A percentile compares a stretch with the other conserved stretches of the same genome.
phyloP scores from a whole-genome alignment of 768 basidiomycete genomes.

The Pholiota microspora region DNA sequence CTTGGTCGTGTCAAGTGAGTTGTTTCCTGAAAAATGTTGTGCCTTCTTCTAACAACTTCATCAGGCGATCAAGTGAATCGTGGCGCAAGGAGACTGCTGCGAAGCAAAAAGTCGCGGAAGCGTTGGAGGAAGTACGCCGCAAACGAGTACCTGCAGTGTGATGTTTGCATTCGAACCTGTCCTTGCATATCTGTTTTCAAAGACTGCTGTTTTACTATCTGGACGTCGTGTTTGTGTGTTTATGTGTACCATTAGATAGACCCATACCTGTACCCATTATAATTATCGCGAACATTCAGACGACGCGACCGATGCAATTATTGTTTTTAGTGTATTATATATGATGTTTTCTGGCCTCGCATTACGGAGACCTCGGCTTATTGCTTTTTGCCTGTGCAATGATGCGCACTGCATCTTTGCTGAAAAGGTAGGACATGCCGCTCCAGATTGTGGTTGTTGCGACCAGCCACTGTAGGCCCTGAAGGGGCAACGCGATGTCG shows the following conservation, averaged over 20 bases:
- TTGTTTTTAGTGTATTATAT: neutral
- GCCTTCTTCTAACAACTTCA: neutral
- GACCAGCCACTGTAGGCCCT: conserved; percentile 81
- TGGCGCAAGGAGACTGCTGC: conserved; percentile 66
- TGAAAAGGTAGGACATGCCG: conserved; percentile 79
- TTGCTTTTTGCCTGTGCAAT: conserved; percentile 25
- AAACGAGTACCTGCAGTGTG: conserved; percentile 33
- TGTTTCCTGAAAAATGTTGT: neutral
- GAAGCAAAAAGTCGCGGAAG: conserved; percentile 61
- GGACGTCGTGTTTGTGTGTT: conserved; percentile 13
- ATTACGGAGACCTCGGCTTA: conserved; percentile 12
- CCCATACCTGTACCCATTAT: conserved; percentile 15
- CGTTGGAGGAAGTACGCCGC: conserved; percentile 69
- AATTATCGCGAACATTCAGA: neutral
- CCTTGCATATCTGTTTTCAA: no score
- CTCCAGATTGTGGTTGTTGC: conserved; percentile 92
- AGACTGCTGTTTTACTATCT: conserved; percentile 7
- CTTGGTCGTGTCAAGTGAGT: conserved; percentile 62
- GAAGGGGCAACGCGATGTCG: conserved; percentile 52
- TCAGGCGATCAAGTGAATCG: conserved; percentile 56
- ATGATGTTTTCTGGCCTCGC: neutral
- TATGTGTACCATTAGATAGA: conserved; percentile 12
- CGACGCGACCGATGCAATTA: neutral
- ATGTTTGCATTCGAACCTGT: neutral
- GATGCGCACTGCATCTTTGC: conserved; percentile 70